Percentiles rank a stretch among this genome's conserved stretches.
These are phyloP conservation scores for Leptodontidium sp. DNA, from an alignment of 2,329 filamentous ascomycete species.

Conservation along the genomic window DNA sequence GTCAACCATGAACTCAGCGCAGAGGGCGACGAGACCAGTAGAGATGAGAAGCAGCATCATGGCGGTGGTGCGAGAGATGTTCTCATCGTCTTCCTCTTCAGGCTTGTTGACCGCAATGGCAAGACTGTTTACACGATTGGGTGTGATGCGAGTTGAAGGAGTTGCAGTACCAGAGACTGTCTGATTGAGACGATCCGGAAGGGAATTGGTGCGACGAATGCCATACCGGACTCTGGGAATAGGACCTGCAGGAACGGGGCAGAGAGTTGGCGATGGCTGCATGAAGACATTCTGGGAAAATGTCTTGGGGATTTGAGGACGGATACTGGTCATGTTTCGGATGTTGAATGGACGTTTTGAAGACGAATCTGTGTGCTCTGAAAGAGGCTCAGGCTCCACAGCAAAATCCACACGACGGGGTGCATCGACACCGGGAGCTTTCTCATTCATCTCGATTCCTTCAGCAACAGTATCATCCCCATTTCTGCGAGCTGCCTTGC, in stretches of 20 bases:
- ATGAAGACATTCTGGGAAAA: conserved; percentile 77
- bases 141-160: conserved; percentile 25
- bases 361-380: conserved; percentile 34
- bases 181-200: conserved; percentile 72
- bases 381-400: conserved; percentile 48
- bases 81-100: conserved; percentile 51
- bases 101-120: conserved; percentile 39
- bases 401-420: conserved; percentile 68
- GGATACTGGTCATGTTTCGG: conserved; percentile 60
- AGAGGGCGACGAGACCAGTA: conserved; percentile 71
- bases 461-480: conserved; percentile 38
- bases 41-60: conserved; percentile 69
- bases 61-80: conserved; percentile 63
- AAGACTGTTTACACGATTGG: conserved; percentile 38
- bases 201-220: conserved; percentile 77
- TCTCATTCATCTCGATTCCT: conserved; percentile 37
- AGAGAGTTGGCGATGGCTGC: conserved; percentile 51
- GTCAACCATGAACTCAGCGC: conserved; percentile 75
- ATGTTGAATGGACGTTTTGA: conserved; percentile 61
- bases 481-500: conserved; percentile 38
- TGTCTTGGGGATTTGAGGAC: conserved; percentile 68
- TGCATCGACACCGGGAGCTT: conserved; percentile 46
- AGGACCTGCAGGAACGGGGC: conserved; percentile 48
- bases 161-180: conserved; percentile 27
- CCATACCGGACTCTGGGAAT: conserved; percentile 67